Evolutionary conservation across 1,284 basidiomycete genomes (phyloP).

Genomic region (Gymnopus androsaceus): DNA sequence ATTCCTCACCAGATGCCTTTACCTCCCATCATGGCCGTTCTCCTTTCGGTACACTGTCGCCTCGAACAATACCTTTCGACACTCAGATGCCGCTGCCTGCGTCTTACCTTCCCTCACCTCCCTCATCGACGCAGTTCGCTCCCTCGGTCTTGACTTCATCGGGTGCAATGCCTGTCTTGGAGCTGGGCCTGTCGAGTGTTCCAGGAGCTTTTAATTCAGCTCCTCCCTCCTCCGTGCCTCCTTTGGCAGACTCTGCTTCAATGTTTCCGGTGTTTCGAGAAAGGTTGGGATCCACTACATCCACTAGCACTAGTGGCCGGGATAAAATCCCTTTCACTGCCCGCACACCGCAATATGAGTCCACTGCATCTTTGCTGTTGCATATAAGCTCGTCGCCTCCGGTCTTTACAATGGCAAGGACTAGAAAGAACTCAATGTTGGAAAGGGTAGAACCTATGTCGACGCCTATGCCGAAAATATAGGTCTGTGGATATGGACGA

Average conservation of each 20-base stretch:
- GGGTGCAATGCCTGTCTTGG: slow-evolving; percentile 6
- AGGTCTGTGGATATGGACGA: too few species aligned
- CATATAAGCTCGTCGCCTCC: slow-evolving; percentile 43
- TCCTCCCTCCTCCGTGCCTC: background rate
- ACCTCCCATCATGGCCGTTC: background rate
- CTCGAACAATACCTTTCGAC: too few species aligned
- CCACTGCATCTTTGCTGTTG: slow-evolving; percentile 64
- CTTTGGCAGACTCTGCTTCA: background rate
- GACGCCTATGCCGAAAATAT: background rate
- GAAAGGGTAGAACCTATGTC: background rate
- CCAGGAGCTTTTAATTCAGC: background rate
- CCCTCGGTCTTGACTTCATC: slow-evolving; percentile 22
- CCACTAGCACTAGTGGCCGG: background rate
- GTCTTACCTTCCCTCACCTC: slow-evolving; percentile 45
- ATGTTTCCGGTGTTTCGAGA: background rate
- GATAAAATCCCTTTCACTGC: background rate
- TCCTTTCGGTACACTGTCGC: slow-evolving; percentile 5
- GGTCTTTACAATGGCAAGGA: background rate
- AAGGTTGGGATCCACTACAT: background rate
- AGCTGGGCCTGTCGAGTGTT: slow-evolving; percentile 9
- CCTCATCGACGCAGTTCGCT: slow-evolving; percentile 43
- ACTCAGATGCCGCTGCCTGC: too few species aligned
- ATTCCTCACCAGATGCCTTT: slow-evolving; percentile 7
- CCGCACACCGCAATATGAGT: slow-evolving; percentile 65
- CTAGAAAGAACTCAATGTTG: background rate